A percentile compares a stretch with the other conserved stretches of the same genome.
Conservation (phyloP, 306 rosid genomes). For the Begonia peltatifolia region DNA sequence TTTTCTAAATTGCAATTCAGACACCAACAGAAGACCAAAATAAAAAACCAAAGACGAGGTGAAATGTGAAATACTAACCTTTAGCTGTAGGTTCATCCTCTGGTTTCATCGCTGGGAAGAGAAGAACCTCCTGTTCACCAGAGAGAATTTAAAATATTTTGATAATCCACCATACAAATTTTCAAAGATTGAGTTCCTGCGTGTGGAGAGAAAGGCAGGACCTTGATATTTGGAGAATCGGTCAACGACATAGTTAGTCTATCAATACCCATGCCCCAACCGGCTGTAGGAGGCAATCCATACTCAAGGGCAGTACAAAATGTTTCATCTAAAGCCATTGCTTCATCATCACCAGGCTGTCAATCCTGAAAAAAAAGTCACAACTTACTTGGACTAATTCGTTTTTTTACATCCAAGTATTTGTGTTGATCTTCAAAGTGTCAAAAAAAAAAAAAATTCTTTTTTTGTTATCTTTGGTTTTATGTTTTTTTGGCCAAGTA, state of each 20-base stretch:
- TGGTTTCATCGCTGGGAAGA: conserved; percentile 94
- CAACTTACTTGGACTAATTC: background rate
- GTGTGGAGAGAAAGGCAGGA: conserved; percentile 6
- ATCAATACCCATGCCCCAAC: conserved; percentile 97
- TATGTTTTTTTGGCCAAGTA: no score
- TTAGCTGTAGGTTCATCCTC: conserved; percentile 44
- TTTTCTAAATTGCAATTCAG: no score
- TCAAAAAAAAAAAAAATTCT: no score
- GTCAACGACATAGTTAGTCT: conserved; percentile 68
- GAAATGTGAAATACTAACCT: conserved; percentile 14
- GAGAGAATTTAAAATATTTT: conserved; percentile 1
- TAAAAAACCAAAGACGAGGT: background rate
- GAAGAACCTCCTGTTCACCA: conserved; percentile 70
- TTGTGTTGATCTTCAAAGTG: no score
- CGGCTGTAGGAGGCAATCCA: conserved; percentile 94
- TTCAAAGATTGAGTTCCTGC: background rate
- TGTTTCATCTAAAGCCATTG: conserved; percentile 83
- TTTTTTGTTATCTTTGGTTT: no score
- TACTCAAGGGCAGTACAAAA: conserved; percentile 84
- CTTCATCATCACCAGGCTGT: conserved; percentile 94
- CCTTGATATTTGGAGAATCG: conserved; percentile 90
- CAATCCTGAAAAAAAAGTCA: conserved; percentile 46
- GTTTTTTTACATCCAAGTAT: no score
- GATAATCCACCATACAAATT: background rate
- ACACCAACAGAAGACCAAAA: background rate